Conservation (phyloP, 2,329 filamentous ascomycete genomes). For the Dothideomycetes sp. region DNA sequence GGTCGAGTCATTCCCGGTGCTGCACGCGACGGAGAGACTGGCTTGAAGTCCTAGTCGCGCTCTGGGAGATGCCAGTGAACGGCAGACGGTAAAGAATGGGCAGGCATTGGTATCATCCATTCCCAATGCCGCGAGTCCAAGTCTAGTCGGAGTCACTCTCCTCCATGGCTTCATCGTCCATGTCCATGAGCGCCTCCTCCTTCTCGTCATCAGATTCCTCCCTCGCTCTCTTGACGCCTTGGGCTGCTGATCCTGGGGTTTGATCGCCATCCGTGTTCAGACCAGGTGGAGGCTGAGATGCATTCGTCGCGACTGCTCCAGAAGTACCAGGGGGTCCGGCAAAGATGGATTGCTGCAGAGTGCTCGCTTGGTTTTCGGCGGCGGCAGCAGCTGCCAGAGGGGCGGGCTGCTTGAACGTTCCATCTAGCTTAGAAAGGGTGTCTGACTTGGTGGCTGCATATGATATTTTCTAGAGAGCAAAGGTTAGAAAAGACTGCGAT, state of each 20-base stretch:
- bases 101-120: background rate
- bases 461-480: conserved; percentile 59
- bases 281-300: conserved; percentile 10
- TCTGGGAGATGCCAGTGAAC: too few relatives aligned
- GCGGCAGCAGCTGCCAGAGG: conserved; percentile 12
- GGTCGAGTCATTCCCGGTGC: too few relatives aligned
- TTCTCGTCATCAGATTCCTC: conserved; percentile 29
- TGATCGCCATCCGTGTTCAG: conserved; percentile 16
- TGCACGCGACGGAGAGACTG: too few relatives aligned
- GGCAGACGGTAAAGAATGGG: too few relatives aligned
- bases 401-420: conserved; percentile 66
- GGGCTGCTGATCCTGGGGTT: conserved; percentile 4
- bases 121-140: background rate
- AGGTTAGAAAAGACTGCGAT: conserved; percentile 3
- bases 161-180: conserved; percentile 22
- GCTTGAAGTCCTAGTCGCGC: too few relatives aligned
- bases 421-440: conserved; percentile 81
- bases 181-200: conserved; percentile 22
- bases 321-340: conserved; percentile 16
- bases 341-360: conserved; percentile 67
- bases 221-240: conserved; percentile 50
- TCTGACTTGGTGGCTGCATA: conserved; percentile 88
- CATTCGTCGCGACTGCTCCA: background rate
- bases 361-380: conserved; percentile 35
- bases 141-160: conserved; percentile 47